Evolutionary conservation across 768 basidiomycete species (phyloP), one percentile per base, ranked within the genome.

Genomic region (Leccinum sublutescens): DNA sequence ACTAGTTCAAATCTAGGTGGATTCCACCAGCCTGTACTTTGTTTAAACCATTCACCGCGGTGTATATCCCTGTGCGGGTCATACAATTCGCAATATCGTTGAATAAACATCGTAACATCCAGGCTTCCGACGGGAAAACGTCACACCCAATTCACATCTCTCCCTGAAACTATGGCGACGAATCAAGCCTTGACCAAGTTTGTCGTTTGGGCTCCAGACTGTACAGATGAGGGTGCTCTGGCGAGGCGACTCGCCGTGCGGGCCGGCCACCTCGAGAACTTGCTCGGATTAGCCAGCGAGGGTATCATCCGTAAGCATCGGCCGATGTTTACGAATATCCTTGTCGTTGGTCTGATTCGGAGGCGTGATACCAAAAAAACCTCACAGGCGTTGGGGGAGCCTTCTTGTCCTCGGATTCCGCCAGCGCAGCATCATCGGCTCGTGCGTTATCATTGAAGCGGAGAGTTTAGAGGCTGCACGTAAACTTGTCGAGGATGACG

Each of bases 121-220:
- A 45, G 19, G 7, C 21, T 1, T 11, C 29, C 21, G 5, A 14
- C 11, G 12, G 2, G 21, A 19, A 5, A 45, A 19, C 19, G 9
- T 45, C 19, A 40, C 33, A 19, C 27, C 34, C 7, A 7, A 17
- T 25, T 17, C 3, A 15, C 33, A 47, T 21, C 29, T 10, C 54
- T 48, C 31, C 53, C 29, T n/a, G 38, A n/a, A 55, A 21, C 29
- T 51, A 71, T 72, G 68, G 47, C 70, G 29, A 58, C 62, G 3
- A 52, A 51, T 11, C 54, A 62, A 57, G n/a, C 43, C 7, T 51
- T 62, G 45, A 31, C 54, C 57, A 73, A 68, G 49, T 86, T 85
- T 62, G 67, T 86, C 34, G 80, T 89, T 38, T 89, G 84, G 63
- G 86, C 86, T 2, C 88, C 88, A 2, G 87, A 91, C 68, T 80